Conservation (phyloP, 805 yeast genomes). For the Yamadazyma endophytica region DNA sequence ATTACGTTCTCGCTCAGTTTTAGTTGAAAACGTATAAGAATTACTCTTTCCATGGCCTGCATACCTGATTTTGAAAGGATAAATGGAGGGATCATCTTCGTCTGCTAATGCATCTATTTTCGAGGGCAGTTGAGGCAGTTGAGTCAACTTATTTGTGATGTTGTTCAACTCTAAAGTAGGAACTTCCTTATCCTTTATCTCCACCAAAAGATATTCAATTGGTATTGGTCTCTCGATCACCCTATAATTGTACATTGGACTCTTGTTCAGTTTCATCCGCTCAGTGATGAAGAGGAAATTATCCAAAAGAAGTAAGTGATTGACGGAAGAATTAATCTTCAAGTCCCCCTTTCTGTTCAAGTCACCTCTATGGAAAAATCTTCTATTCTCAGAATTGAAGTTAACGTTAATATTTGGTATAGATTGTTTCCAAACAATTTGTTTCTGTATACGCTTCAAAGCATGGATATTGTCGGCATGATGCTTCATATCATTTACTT, state of each 20-base stretch:
- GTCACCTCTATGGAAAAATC: conserved; percentile 54
- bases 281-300: conserved; percentile 68
- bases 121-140: conserved; percentile 10
- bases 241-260: conserved; percentile 24
- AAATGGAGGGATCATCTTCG: conserved; percentile 26
- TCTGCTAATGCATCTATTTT: conserved; percentile 9
- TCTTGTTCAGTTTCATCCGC: conserved; percentile 37
- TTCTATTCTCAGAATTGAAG: conserved; percentile 51
- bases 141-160: conserved; percentile 14
- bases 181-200: conserved; percentile 34
- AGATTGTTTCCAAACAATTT: conserved; percentile 49
- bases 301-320: conserved; percentile 60
- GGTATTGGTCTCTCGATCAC: conserved; percentile 60
- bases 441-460: conserved; percentile 48
- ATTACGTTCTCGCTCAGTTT: conserved; percentile 46
- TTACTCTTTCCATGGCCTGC: conserved; percentile 53
- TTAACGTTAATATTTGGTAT: conserved; percentile 46
- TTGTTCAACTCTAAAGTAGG: conserved; percentile 15
- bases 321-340: conserved; percentile 51
- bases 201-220: conserved; percentile 52
- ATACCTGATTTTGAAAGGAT: conserved; percentile 51
- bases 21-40: conserved; percentile 49
- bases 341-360: conserved; percentile 60
- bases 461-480: conserved; percentile 56
- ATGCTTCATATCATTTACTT: conserved; percentile 60